Percentiles rank a stretch among this genome's conserved stretches.
phyloP scores from a whole-genome alignment of 148 eudicot genomes.

The Heliosperma pusillum region DNA sequence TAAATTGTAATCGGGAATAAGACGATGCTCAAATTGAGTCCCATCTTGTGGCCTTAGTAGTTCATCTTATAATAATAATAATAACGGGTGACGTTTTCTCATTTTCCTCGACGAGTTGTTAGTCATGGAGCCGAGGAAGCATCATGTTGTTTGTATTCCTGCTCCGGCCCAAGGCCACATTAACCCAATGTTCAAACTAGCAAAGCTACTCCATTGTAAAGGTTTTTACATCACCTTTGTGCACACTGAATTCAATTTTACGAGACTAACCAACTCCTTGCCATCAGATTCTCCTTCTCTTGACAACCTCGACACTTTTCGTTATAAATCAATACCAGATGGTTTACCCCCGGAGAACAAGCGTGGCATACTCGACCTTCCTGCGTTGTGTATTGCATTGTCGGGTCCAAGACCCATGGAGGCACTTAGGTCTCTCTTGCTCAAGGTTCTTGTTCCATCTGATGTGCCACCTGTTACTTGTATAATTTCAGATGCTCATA shows the following conservation, averaged over 20 bases:
- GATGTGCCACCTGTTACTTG: slow-evolving; percentile 24
- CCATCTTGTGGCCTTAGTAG: no score
- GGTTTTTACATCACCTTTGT: slow-evolving; percentile 41
- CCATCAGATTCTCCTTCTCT: slow-evolving; percentile 15
- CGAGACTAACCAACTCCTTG: slow-evolving; percentile 20
- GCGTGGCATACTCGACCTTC: slow-evolving; percentile 26
- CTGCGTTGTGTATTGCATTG: slow-evolving; percentile 7
- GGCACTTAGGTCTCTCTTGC: slow-evolving; percentile 20
- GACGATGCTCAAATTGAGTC: no score
- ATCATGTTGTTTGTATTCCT: slow-evolving; percentile 23
- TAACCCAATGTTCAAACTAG: slow-evolving; percentile 35
- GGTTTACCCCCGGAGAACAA: slow-evolving; percentile 29
- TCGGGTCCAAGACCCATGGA: background rate
- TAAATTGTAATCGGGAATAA: no score
- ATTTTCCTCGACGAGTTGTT: background rate
- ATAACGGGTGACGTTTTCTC: background rate
- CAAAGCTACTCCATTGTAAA: slow-evolving; percentile 32
- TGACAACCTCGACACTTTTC: slow-evolving; percentile 20
- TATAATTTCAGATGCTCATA: slow-evolving; percentile 25
- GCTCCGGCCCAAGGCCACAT: slow-evolving; percentile 37
- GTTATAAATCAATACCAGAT: slow-evolving; percentile 35
- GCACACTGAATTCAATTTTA: slow-evolving; percentile 30
- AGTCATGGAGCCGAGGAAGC: slow-evolving; percentile 10
- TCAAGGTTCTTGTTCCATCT: slow-evolving; percentile 15
- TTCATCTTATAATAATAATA: no score